Evolutionary conservation across 306 rosid species (phyloP).

Genomic region (Gastrolobium villosum): DNA sequence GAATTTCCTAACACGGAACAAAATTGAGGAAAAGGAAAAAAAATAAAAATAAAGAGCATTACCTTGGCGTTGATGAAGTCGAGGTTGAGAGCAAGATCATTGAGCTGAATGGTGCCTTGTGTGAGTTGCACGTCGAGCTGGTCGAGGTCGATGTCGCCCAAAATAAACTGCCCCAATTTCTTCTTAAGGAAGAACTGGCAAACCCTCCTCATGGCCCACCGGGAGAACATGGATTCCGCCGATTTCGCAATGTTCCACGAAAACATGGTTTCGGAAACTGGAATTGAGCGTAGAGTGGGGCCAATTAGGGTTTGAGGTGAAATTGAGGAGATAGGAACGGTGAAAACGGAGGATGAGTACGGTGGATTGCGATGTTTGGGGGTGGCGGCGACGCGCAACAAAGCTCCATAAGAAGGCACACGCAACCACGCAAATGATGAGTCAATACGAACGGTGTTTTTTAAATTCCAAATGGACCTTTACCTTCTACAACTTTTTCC

Average conservation of each 20-base stretch:
- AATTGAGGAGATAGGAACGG: not conserved
- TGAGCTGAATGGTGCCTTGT: slow-evolving; percentile 89
- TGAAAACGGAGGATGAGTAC: slow-evolving; percentile 19
- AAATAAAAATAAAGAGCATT: slow-evolving; percentile 2
- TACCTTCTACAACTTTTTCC: slow-evolving; percentile 7
- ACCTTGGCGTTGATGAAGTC: slow-evolving; percentile 88
- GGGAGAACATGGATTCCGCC: slow-evolving; percentile 94
- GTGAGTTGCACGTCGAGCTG: slow-evolving; percentile 93
- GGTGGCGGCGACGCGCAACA: slow-evolving; percentile 41
- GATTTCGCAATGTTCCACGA: slow-evolving; percentile 93
- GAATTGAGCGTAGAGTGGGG: not conserved
- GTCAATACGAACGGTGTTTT: not conserved
- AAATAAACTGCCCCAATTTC: slow-evolving; percentile 87
- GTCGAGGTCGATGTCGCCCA: slow-evolving; percentile 90
- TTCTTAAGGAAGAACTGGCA: slow-evolving; percentile 91
- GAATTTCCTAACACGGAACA: not conserved
- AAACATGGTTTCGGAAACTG: slow-evolving; percentile 63
- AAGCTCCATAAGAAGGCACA: slow-evolving; percentile 53
- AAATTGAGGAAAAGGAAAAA: not conserved
- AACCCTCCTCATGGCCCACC: slow-evolving; percentile 87
- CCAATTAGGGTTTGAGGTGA: slow-evolving; percentile 45
- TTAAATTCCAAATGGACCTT: slow-evolving; percentile 13
- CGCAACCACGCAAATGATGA: slow-evolving; percentile 31
- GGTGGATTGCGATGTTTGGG: not conserved
- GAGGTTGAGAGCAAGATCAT: slow-evolving; percentile 87